Evolutionary conservation across 192 early-diverging fungal genomes (phyloP).

Genomic region (Backusella liffmaniae): DNA sequence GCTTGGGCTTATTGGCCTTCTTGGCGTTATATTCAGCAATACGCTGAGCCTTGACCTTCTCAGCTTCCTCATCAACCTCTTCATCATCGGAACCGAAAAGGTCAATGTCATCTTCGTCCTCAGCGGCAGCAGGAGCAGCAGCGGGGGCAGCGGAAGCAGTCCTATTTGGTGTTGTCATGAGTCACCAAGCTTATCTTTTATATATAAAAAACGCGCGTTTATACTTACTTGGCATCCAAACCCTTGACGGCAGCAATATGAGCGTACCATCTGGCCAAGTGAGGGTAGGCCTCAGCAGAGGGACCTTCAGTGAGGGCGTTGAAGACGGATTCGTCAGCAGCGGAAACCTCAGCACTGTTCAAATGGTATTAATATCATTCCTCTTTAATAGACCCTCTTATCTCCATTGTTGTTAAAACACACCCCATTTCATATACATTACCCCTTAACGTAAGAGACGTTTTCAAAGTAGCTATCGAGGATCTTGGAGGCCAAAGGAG

Average conservation of each 20-base stretch:
- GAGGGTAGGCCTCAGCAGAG: slow-evolving; percentile 72
- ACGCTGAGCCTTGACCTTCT: slow-evolving; percentile 84
- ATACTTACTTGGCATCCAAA: slow-evolving; percentile 50
- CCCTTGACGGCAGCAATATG: slow-evolving; percentile 73
- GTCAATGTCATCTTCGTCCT: slow-evolving; percentile 93
- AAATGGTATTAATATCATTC: not conserved
- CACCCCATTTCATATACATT: slow-evolving; percentile 31
- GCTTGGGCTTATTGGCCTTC: slow-evolving; percentile 88
- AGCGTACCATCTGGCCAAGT: slow-evolving; percentile 94
- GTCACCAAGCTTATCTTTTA: not conserved
- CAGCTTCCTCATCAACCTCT: slow-evolving; percentile 88
- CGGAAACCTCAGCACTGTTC: slow-evolving; percentile 68
- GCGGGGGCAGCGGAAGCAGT: slow-evolving; percentile 54
- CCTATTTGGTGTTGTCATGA: slow-evolving; percentile 17
- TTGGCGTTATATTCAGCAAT: slow-evolving; percentile 88
- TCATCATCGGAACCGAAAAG: slow-evolving; percentile 96
- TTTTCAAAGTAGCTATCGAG: slow-evolving; percentile 78
- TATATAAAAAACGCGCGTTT: not conserved
- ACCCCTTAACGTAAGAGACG: slow-evolving; percentile 77
- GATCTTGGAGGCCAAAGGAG: slow-evolving; percentile 61
- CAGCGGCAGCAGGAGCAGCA: slow-evolving; percentile 60
- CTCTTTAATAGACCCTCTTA: not conserved
- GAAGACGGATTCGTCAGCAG: slow-evolving; percentile 88
- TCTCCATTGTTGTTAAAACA: not conserved
- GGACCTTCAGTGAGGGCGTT: slow-evolving; percentile 73